Evolutionary conservation across 306 rosid species (phyloP).

Genomic region (Delonix regia): DNA sequence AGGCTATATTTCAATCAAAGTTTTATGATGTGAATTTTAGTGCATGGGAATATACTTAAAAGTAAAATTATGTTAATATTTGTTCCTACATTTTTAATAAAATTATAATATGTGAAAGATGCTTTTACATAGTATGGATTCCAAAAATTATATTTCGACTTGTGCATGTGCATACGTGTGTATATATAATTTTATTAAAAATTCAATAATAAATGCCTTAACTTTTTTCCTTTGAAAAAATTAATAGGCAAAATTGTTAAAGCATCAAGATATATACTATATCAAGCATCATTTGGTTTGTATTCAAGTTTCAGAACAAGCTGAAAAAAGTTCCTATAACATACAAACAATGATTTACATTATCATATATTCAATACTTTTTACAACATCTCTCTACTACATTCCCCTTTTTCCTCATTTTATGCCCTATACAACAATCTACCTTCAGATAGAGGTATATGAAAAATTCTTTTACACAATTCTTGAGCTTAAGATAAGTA

Average conservation of each 20-base stretch:
- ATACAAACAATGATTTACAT: constrained; percentile 44
- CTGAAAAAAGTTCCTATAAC: neutral
- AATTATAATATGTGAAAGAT: too few relatives aligned
- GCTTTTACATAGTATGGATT: too few relatives aligned
- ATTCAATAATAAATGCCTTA: too few relatives aligned
- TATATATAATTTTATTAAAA: too few relatives aligned
- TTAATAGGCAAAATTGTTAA: neutral
- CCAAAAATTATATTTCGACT: too few relatives aligned
- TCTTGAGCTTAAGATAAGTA: neutral
- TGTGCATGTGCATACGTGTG: too few relatives aligned
- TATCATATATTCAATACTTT: constrained; percentile 63
- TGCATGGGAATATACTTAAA: too few relatives aligned
- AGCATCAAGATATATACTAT: neutral
- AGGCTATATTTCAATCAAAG: too few relatives aligned
- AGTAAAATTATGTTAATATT: too few relatives aligned
- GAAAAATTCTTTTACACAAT: neutral
- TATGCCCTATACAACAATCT: constrained; percentile 50
- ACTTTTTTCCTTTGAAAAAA: neutral
- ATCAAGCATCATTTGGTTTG: neutral
- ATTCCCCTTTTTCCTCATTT: constrained; percentile 36
- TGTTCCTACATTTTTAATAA: too few relatives aligned
- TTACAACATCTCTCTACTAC: constrained; percentile 51
- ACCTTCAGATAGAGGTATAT: neutral
- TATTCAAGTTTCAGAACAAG: neutral
- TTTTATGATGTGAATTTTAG: too few relatives aligned